A percentile compares a stretch with the other conserved stretches of the same genome.
These are phyloP conservation scores for Moricandia arvensis DNA, from an alignment of 345 rosid genomes.

Conservation along the genomic window DNA sequence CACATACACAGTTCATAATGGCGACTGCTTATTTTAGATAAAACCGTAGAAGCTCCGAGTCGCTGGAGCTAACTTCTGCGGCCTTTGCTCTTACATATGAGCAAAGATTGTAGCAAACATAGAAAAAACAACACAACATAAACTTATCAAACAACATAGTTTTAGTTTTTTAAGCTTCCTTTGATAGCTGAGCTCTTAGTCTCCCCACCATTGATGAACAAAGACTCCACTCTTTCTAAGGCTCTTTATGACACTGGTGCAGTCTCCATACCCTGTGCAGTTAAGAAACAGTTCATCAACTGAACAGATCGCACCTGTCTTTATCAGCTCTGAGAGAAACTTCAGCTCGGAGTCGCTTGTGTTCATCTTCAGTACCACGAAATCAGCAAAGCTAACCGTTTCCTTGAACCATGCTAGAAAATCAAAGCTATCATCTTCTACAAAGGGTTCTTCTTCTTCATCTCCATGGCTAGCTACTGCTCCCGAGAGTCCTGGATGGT, in stretches of 20 bases:
- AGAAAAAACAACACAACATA: neutral
- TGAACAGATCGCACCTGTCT: neutral
- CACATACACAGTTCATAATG: slow-evolving; percentile 14
- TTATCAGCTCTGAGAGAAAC: neutral
- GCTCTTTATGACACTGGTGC: neutral
- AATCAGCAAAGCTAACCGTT: neutral
- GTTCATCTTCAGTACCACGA: neutral
- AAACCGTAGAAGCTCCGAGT: slow-evolving; percentile 25
- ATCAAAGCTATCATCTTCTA: slow-evolving; percentile 35
- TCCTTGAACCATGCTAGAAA: neutral
- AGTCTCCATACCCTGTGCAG: neutral
- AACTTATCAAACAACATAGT: neutral
- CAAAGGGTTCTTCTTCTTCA: slow-evolving; percentile 44
- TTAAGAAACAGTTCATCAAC: neutral
- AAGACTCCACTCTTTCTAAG: neutral
- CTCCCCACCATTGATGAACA: neutral
- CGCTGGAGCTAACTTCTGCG: slow-evolving; percentile 21
- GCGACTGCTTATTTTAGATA: slow-evolving; percentile 35
- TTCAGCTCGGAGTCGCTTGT: neutral
- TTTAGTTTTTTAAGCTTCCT: neutral
- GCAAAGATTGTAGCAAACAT: neutral
- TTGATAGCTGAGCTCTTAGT: neutral
- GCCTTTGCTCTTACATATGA: neutral
- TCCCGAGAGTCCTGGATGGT: slow-evolving; percentile 72
- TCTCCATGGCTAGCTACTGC: slow-evolving; percentile 35